Conservation (phyloP, 129 eudicot genomes). For the Ambrosia artemisiifolia region DNA sequence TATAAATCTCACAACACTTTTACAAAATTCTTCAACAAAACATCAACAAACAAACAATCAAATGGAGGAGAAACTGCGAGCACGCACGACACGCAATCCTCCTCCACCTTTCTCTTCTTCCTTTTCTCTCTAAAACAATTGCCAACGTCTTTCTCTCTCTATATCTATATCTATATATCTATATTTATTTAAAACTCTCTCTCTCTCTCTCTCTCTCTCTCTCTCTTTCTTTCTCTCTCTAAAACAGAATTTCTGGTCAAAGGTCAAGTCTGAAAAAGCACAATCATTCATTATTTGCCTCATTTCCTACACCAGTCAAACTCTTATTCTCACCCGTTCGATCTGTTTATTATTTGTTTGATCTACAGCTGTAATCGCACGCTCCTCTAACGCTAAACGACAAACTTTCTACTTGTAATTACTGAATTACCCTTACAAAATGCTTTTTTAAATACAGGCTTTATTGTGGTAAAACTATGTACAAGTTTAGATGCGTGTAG, state of each 20-base stretch:
- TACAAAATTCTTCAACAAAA: slow-evolving; percentile 8
- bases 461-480: neutral
- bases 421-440: neutral
- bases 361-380: slow-evolving; percentile 32
- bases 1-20: slow-evolving; percentile 28
- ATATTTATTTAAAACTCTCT: neutral
- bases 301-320: slow-evolving; percentile 39
- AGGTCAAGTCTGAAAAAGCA: slow-evolving; percentile 40
- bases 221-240: slow-evolving; percentile 7
- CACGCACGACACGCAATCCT: slow-evolving; percentile 36
- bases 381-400: slow-evolving; percentile 23
- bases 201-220: slow-evolving; percentile 7
- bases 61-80: slow-evolving; percentile 46
- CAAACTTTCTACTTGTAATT: neutral
- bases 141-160: slow-evolving; percentile 7
- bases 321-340: slow-evolving; percentile 19
- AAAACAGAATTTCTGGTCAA: slow-evolving; percentile 31
- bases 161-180: neutral
- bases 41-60: neutral
- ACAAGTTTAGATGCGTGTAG: neutral
- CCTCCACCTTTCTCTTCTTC: slow-evolving; percentile 31
- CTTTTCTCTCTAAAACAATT: slow-evolving; percentile 11
- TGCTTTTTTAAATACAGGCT: neutral
- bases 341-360: neutral
- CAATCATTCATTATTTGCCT: slow-evolving; percentile 41